Percentiles rank a stretch among this genome's conserved stretches.
phyloP scores from a whole-genome alignment of 257 asterid species.

The Scutellaria minor region DNA sequence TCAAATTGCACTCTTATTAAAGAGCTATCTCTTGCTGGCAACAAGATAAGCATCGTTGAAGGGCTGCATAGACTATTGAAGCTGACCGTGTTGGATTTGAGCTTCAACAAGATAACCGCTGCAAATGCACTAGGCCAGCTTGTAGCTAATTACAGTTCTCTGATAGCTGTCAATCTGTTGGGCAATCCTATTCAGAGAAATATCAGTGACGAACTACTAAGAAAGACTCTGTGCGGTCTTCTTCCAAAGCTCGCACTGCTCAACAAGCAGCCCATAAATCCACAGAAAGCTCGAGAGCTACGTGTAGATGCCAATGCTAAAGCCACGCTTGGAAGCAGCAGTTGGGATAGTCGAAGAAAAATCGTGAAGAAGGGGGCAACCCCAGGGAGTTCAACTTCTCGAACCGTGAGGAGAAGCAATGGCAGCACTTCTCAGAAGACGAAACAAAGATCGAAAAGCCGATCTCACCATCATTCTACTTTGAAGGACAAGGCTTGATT shows the following conservation, averaged over 20 bases:
- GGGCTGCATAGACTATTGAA: slow-evolving; percentile 86
- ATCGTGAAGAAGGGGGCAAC: slow-evolving; percentile 43
- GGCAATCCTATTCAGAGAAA: slow-evolving; percentile 84
- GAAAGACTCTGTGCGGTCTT: slow-evolving; percentile 63
- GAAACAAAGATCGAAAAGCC: slow-evolving; percentile 53
- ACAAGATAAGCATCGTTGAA: slow-evolving; percentile 80
- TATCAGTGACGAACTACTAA: slow-evolving; percentile 65
- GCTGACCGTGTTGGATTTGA: slow-evolving; percentile 71
- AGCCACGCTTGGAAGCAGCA: slow-evolving; percentile 62
- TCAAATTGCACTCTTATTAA: slow-evolving; percentile 69
- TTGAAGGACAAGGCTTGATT: slow-evolving; percentile 35
- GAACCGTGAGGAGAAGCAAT: slow-evolving; percentile 44
- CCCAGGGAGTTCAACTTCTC: slow-evolving; percentile 44
- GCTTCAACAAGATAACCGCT: slow-evolving; percentile 83
- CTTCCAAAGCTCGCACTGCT: slow-evolving; percentile 66
- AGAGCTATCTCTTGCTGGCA: slow-evolving; percentile 82
- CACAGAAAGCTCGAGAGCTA: slow-evolving; percentile 67
- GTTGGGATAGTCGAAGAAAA: slow-evolving; percentile 48
- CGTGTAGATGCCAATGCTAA: slow-evolving; percentile 59
- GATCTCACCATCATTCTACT: slow-evolving; percentile 35
- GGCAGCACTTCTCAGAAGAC: slow-evolving; percentile 43
- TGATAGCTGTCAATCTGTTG: slow-evolving; percentile 67
- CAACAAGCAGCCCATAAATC: slow-evolving; percentile 66
- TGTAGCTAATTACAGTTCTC: slow-evolving; percentile 74
- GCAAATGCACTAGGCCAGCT: slow-evolving; percentile 84